Base-by-base conservation (phyloP, 768 basidiomycete genomes). In the Macrolepiota albuminosa region DNA sequence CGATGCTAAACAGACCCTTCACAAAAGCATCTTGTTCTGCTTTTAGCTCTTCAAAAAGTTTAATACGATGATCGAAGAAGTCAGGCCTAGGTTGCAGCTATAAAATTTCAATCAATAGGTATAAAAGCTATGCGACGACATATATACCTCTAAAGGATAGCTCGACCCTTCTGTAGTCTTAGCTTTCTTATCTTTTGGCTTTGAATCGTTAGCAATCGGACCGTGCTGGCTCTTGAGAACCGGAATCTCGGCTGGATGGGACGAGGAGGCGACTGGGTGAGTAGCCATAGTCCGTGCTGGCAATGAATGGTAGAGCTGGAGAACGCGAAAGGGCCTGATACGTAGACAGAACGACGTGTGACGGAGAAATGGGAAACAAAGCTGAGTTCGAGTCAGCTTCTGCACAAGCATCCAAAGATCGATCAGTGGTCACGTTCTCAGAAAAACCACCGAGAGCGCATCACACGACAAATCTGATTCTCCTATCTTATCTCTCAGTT, bases 11-110 rank as follows among this genome's bases (percentile, higher is more conserved):
- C 68, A 36, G 62, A 93, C 95, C 81, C 71, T 89, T 86, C 6
- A 93, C 80, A 69, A 85, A 89, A 53, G 85, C 86, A 68, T 91
- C 89, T 66, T 95, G 83, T 72, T 96, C 89, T 16, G 79, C 84
- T 73, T 93, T 94, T 62, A 95, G 78, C 69, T 89, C 77, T 42
- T 96, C 89, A 67, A 95, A 98, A 68, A 98, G 85, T 69, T 87
- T 86, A 74, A 98, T 84, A 51, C 96, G 88, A 72, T 90, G 88
- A 65, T 89, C 89, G 75, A 98, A 88, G 79, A 88, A 98, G 57
- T 80, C 86, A 14, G 96, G 94, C 6, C 78, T 81, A 18, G 95
- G 95, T 76, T 86, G 81, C 57, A 95, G 76, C 93, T 95, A 64
- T 31, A 67, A 59, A 54, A 59, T 43, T 34, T 63, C 62, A 64